Evolutionary conservation across 1,139 yeast species (phyloP), one percentile per base, ranked within the genome.

Genomic region (Geotrichum histeridarum): DNA sequence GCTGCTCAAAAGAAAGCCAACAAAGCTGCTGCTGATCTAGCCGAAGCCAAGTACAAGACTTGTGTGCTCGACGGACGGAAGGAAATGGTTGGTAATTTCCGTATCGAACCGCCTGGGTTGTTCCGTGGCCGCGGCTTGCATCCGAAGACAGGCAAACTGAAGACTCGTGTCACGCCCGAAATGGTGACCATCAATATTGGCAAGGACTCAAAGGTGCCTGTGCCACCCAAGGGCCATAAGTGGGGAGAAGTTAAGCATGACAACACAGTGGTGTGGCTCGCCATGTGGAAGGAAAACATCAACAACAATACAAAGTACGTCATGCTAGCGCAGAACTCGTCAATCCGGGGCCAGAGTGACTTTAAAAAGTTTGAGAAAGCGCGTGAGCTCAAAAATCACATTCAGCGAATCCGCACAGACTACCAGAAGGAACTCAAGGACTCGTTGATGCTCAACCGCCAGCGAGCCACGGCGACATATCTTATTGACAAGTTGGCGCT

Each of bases 121-220:
- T 93, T 91, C 67, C 78, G 98, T 68, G 99, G 98, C 45, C 86
- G 98, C 70, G 98, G 99, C 63, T 91, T 91, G 0, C 98, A 91
- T 69, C 98, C 98, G 15, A 90, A 88, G 69, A 91, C 97, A 1
- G 99, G 98, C 49, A 87, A 85, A 68, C 74, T 89, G 55, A 69
- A 70, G 55, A 67, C 68, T 2, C 79, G 98, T 61, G 96, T 93
- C 14, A 71, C 73, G 54, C 97, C 98, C 0, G 97, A 91, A 70
- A 94, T 88, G 66, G 86, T 93, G 45, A 86, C 93, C 0, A 74
- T 93, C 59, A 93, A 93, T 68, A 76, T 93, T 60, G 84, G 96
- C 59, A 77, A 79, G 62, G 87, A 79, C 31, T 86, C 83, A 0
- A 77, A 79, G 37, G 74, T 89, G 3, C 99, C 99, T 0, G 77